These are phyloP conservation scores for Solanum aculeatissimum DNA, from an alignment of 305 asterid species.

Conservation along the genomic window DNA sequence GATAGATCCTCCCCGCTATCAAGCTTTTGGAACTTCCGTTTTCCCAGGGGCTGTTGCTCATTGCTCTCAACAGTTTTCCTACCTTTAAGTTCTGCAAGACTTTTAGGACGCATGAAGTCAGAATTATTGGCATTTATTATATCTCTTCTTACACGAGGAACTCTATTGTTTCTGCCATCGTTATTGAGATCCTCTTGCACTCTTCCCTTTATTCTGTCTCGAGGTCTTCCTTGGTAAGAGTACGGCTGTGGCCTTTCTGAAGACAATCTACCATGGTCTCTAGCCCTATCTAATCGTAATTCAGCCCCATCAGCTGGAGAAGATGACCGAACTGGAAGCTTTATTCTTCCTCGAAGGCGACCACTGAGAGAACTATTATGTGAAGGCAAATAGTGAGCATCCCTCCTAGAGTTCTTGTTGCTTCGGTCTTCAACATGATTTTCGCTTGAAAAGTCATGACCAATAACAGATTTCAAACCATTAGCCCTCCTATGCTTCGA, in stretches of 20 bases:
- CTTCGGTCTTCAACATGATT: conserved; percentile 24
- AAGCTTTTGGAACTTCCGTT: conserved; percentile 39
- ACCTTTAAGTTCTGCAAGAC: conserved; percentile 68
- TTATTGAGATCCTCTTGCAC: conserved; percentile 29
- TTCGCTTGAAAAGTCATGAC: conserved; percentile 44
- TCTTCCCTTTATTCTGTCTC: conserved; percentile 47
- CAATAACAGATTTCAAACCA: conserved; percentile 69
- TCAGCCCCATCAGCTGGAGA: conserved; percentile 27
- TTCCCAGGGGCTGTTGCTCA: conserved; percentile 44
- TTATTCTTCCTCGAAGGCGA: conserved; percentile 72
- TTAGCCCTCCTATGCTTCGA: conserved; percentile 52
- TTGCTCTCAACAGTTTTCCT: conserved; percentile 25
- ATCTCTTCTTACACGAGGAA: conserved; percentile 34
- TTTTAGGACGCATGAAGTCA: conserved; percentile 58
- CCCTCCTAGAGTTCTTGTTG: conserved; percentile 30
- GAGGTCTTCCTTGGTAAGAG: conserved; percentile 38
- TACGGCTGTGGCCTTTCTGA: conserved; percentile 29
- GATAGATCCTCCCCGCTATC: conserved; percentile 27
- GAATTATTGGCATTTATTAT: conserved; percentile 10
- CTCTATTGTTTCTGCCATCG: conserved; percentile 34
- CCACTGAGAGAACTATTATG: conserved; percentile 40
- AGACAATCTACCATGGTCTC: conserved; percentile 31
- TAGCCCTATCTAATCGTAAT: conserved; percentile 15
- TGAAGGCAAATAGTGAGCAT: conserved; percentile 9
- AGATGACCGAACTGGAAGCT: conserved; percentile 41